These are phyloP conservation scores for Zygosaccharomyces sapae DNA, from an alignment of 1,139 yeast species.

Conservation along the genomic window DNA sequence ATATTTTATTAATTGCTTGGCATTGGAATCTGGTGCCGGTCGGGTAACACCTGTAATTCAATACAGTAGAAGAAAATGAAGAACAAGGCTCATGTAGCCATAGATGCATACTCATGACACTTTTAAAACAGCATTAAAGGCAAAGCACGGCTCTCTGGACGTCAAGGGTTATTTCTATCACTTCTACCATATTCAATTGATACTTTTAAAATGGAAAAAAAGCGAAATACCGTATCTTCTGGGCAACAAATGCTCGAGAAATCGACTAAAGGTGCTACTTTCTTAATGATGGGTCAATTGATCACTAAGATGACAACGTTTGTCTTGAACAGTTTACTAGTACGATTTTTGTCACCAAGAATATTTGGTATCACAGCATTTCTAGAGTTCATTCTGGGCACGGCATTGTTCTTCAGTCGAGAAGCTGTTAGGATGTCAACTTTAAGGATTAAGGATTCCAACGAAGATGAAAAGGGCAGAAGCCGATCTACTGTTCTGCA, in stretches of 20 bases:
- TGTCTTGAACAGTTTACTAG: constrained; percentile 66
- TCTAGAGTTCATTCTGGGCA: constrained; percentile 66
- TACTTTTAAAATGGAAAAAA: constrained; percentile 11
- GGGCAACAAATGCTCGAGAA: constrained; percentile 36
- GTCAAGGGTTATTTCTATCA: not conserved
- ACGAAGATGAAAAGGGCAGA: constrained; percentile 24
- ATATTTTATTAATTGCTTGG: too few species aligned
- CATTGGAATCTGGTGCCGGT: too few species aligned
- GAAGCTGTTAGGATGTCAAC: constrained; percentile 78
- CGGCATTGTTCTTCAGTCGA: constrained; percentile 70
- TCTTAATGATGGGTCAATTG: constrained; percentile 67
- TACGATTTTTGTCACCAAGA: constrained; percentile 70
- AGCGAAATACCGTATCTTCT: constrained; percentile 9
- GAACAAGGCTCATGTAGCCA: too few species aligned
- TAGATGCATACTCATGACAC: too few species aligned
- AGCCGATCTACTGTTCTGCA: constrained; percentile 43
- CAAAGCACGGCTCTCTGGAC: not conserved
- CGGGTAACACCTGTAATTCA: too few species aligned
- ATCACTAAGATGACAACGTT: constrained; percentile 74
- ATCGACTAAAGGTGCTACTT: constrained; percentile 57
- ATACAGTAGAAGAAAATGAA: too few species aligned
- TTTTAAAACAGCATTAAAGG: not conserved
- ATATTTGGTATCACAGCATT: constrained; percentile 77
- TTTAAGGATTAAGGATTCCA: constrained; percentile 51
- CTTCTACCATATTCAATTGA: not conserved